Evolutionary conservation across 176 grass and related monocot genomes (phyloP).

Genomic region (Eleusine coracana): DNA sequence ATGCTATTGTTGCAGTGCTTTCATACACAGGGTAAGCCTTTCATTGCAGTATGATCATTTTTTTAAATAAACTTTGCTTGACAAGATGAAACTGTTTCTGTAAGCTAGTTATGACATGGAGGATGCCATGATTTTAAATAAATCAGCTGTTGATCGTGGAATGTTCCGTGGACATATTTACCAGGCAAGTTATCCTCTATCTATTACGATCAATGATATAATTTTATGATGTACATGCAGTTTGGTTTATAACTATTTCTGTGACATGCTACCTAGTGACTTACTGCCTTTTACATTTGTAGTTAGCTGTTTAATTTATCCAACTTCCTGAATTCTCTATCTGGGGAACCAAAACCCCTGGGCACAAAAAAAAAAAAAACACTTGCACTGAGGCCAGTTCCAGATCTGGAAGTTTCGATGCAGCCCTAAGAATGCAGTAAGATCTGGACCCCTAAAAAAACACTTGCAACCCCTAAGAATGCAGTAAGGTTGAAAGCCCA

Average conservation of each 20-base stretch:
- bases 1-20: conserved; percentile 93
- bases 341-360: not conserved
- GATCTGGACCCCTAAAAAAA: too few relatives aligned
- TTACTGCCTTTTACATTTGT: conserved; percentile 26
- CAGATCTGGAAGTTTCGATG: too few relatives aligned
- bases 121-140: conserved; percentile 99
- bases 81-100: conserved; percentile 35
- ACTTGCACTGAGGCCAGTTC: too few relatives aligned
- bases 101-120: conserved; percentile 94
- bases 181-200: conserved; percentile 58
- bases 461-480: too few relatives aligned
- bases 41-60: conserved; percentile 9
- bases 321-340: not conserved
- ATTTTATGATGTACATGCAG: conserved; percentile 15
- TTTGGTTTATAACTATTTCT: conserved; percentile 14
- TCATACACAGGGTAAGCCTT: conserved; percentile 80
- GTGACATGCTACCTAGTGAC: conserved; percentile 7
- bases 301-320: not conserved
- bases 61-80: not conserved
- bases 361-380: too few relatives aligned
- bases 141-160: conserved; percentile 92
- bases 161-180: conserved; percentile 91
- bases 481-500: too few relatives aligned
- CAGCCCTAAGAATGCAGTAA: too few relatives aligned
- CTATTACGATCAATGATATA: not conserved